Evolutionary conservation across 805 yeast species (phyloP), one percentile per base, ranked within the genome.

Genomic region (Sugiyamaella marilandica): DNA sequence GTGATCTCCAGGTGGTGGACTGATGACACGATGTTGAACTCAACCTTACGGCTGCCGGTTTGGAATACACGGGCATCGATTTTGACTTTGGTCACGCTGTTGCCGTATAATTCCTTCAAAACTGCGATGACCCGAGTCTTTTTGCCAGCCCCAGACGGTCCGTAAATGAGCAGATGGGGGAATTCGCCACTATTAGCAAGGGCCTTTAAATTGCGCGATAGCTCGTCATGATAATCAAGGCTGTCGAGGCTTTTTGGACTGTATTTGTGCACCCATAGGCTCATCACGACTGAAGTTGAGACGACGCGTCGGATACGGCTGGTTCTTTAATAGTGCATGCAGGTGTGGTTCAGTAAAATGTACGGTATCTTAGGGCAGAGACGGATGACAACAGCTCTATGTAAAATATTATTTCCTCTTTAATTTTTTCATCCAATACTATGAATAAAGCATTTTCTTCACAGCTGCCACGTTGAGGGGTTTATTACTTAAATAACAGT

Each of bases 81-180:
- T 68, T 90, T 92, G 73, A 87, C 74, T 61, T 83, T 87, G 58
- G 86, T 91, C 16, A 87, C 88, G 50, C 85, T 85, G 2, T 85
- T 68, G 0, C 98, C 98, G 63, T 84, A 94, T 34, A 94, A 75
- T 59, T 88, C 88, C 52, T 81, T 76, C 50, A 94, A 70, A 1
- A 95, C 76, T 5, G 95, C 82, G 68, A 89, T 77, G 7, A 90
- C 86, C 58, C 99, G 79, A 9, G 99, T 94, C 73, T 94, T 95
- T 67, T 94, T 94, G 54, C 99, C 99, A 13, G 95, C 88, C 3
- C 99, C 99, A 35, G 90, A 82, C 1, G 99, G 98, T 0, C 99
- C 99, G 66, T 92, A 92, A 2, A 94, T 80, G 26, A 94, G 72
- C 45, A 94, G 69, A 72, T 94, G 99, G 1, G 99, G 99, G 63